Conservation (phyloP, 2,329 filamentous ascomycete species). For the Leptoxyphium fumago region DNA sequence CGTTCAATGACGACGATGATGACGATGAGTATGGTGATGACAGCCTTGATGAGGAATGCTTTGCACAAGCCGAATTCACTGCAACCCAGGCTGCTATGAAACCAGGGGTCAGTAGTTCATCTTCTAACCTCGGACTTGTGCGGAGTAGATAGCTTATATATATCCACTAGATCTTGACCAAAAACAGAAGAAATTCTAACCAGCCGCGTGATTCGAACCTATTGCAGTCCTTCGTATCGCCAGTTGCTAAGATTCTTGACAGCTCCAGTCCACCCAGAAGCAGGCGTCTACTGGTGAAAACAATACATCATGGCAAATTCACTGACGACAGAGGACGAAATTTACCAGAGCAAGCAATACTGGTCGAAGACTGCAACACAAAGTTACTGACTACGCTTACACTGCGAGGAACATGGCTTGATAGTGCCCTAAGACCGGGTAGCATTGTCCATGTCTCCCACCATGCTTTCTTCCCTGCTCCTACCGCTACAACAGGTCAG, state of each 20-base stretch:
- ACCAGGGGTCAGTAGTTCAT: conserved; percentile 19
- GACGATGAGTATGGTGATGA: conserved; percentile 62
- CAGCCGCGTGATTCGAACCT: background rate
- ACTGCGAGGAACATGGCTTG: conserved; percentile 74
- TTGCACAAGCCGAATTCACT: conserved; percentile 51
- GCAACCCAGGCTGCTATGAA: conserved; percentile 49
- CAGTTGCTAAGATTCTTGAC: background rate
- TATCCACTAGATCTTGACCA: conserved; percentile 13
- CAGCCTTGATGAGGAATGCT: conserved; percentile 56
- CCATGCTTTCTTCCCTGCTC: conserved; percentile 53
- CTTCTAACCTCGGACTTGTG: conserved; percentile 4
- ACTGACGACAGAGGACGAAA: conserved; percentile 44
- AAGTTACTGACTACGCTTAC: conserved; percentile 53
- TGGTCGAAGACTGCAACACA: conserved; percentile 66
- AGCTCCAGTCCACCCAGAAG: background rate
- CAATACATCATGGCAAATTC: conserved; percentile 57
- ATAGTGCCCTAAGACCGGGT: conserved; percentile 59
- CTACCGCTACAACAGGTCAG: conserved; percentile 36
- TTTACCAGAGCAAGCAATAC: conserved; percentile 51
- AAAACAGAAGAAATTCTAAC: background rate
- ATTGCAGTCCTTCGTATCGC: background rate
- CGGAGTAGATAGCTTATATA: conserved; percentile 20
- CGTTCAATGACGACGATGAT: conserved; percentile 11
- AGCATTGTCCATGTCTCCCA: conserved; percentile 65
- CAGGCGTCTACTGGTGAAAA: conserved; percentile 60